Conservation (phyloP, 192 early-diverging fungal genomes). For the Rhizoclosmatium globosum region DNA sequence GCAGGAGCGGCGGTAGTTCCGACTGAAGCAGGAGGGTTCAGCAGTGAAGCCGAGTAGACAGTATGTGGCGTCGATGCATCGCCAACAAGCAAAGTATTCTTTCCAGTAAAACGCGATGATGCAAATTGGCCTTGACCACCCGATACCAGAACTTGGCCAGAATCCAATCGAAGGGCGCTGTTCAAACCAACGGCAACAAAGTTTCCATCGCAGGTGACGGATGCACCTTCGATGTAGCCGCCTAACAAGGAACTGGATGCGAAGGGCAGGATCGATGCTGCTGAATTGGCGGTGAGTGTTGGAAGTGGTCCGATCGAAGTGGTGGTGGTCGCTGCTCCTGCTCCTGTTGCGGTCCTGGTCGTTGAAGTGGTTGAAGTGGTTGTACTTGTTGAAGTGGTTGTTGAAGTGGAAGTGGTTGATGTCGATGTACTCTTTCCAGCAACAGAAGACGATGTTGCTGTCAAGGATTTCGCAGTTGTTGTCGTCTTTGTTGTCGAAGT, state of each 20-base stretch:
- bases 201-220: conserved; percentile 13
- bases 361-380: not conserved
- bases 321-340: not conserved
- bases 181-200: not conserved
- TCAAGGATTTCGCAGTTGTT: not conserved
- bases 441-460: not conserved
- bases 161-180: not conserved
- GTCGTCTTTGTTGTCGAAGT: not conserved
- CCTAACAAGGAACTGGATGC: not conserved
- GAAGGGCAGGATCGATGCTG: not conserved
- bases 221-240: not conserved
- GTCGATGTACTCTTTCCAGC: not conserved
- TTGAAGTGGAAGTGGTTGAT: not conserved
- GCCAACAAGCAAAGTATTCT: not conserved
- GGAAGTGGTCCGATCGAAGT: not conserved
- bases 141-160: not conserved
- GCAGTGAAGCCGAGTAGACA: not conserved
- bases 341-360: not conserved
- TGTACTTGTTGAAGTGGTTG: not conserved
- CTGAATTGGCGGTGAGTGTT: not conserved
- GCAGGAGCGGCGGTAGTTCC: not conserved
- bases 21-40: not conserved
- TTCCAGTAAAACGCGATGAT: not conserved
- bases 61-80: not conserved
- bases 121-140: conserved; percentile 11